Evolutionary conservation across 2,329 filamentous ascomycete genomes (phyloP).

Genomic region (Alternaria gansuensis): DNA sequence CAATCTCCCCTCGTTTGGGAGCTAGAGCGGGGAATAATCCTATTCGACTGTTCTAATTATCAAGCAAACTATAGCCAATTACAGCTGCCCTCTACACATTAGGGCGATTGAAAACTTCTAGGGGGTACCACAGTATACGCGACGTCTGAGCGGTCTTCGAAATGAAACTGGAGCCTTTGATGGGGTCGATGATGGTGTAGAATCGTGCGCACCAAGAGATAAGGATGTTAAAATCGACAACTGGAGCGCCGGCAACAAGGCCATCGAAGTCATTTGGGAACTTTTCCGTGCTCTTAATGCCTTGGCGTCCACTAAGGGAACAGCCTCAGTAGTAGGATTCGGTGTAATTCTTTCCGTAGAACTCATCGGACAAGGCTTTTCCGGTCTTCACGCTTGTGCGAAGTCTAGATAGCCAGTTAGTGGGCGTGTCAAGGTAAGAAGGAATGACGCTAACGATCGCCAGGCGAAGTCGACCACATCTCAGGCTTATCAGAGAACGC

Average conservation of each 20-base stretch:
- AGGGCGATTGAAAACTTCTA: too few relatives aligned
- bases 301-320: conserved; percentile 49
- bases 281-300: conserved; percentile 37
- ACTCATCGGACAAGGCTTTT: conserved; percentile 50
- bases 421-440: too few relatives aligned
- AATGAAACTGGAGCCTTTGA: conserved; percentile 37
- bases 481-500: conserved; percentile 58
- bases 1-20: too few relatives aligned
- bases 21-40: too few relatives aligned
- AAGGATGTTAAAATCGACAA: conserved; percentile 43
- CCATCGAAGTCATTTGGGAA: conserved; percentile 50
- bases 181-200: conserved; percentile 39
- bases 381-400: conserved; percentile 54
- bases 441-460: conserved; percentile 42
- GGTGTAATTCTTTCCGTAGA: conserved; percentile 50
- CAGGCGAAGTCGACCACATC: conserved; percentile 61
- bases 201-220: conserved; percentile 44
- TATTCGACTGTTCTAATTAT: too few relatives aligned
- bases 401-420: conserved; percentile 27
- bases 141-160: conserved; percentile 21
- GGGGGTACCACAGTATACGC: too few relatives aligned
- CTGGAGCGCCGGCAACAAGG: conserved; percentile 46
- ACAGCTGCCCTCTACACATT: too few relatives aligned
- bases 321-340: conserved; percentile 54
- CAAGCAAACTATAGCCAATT: background rate